Evolutionary conservation across 495 filamentous ascomycete species (phyloP), one percentile per base, ranked within the genome.

Genomic region (Mytilinidion resinicola): DNA sequence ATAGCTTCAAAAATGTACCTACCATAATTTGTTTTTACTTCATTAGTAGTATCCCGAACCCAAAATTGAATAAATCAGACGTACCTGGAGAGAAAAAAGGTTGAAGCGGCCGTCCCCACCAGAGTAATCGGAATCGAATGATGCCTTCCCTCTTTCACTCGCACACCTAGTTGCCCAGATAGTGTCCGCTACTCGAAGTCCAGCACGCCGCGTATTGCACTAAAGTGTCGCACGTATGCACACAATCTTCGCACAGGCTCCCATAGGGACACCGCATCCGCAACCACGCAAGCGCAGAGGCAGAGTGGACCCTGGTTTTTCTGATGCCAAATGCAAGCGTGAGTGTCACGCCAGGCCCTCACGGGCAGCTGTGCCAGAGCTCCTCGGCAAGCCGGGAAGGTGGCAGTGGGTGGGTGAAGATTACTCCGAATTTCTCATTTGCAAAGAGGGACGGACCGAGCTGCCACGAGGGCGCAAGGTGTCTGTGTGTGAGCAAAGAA

Each of bases 361-460:
- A 74, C 89, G 86, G 86, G 89, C 85, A 86, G 91, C 70, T 67
- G 61, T 67, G 63, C 60, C 67, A 77, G 67, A 64, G 72, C 70
- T 60, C 65, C 51, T 53, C 57, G 64, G 62, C 25, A 30, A 30
- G 25, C 25, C 25, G 25, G 67, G 70, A 70, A 75, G 76, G 77
- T 72, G 78, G 73, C 67, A 69, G 72, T 67, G 70, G 65, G 71
- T 64, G 55, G 53, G 73, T 89, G 89, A 91, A 95, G 91, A 92
- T 85, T 96, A 89, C 92, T 96, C 91, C 91, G 91, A 96, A 96
- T 96, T 96, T 96, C 92, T 95, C 92, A 96, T 93, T 93, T 96
- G 92, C 91, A 78, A 70, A 49, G 25, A 30, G 6, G 25, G 25
- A 30, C 25, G 25, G 10, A 49, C 17, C 37, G 66, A 69, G 61